Percentiles rank a stretch among this genome's conserved stretches.
phyloP scores from a whole-genome alignment of 148 eudicot genomes.

The Suaeda aralocaspica region DNA sequence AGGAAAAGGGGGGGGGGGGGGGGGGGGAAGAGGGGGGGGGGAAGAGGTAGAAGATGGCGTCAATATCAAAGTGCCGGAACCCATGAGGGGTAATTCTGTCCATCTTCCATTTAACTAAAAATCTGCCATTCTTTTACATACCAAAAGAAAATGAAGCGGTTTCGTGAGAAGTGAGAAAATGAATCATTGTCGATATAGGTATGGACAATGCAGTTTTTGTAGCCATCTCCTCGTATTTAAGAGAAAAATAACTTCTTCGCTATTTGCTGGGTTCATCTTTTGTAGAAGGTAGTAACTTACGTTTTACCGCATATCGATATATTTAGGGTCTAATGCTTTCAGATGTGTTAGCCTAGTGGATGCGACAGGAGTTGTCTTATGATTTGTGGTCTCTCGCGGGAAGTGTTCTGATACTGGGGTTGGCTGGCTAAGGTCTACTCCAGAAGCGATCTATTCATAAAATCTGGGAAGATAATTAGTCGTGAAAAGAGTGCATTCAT shows the following conservation, averaged over 20 bases:
- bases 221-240: slow-evolving; percentile 95
- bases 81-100: not conserved
- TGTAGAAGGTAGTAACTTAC: not conserved
- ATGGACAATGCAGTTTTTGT: slow-evolving; percentile 94
- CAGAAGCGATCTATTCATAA: slow-evolving; percentile 86
- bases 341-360: slow-evolving; percentile 99
- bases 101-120: not conserved
- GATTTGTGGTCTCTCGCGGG: slow-evolving; percentile 81
- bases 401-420: too few relatives aligned
- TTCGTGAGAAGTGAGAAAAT: slow-evolving; percentile 78
- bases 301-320: not conserved
- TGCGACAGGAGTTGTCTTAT: slow-evolving; percentile 63
- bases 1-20: too few relatives aligned
- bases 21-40: too few relatives aligned
- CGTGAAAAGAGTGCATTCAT: slow-evolving; percentile 76
- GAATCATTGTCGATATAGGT: slow-evolving; percentile 85
- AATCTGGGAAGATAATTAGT: slow-evolving; percentile 84
- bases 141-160: slow-evolving; percentile 83
- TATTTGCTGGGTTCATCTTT: slow-evolving; percentile 12
- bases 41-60: too few relatives aligned
- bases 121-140: slow-evolving; percentile 41
- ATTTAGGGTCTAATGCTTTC: slow-evolving; percentile 9
- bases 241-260: slow-evolving; percentile 26
- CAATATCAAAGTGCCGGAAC: too few relatives aligned
- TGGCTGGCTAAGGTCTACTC: slow-evolving; percentile 78